Conservation (phyloP, 2,329 filamentous ascomycete genomes). For the Talaromyces piceae region DNA sequence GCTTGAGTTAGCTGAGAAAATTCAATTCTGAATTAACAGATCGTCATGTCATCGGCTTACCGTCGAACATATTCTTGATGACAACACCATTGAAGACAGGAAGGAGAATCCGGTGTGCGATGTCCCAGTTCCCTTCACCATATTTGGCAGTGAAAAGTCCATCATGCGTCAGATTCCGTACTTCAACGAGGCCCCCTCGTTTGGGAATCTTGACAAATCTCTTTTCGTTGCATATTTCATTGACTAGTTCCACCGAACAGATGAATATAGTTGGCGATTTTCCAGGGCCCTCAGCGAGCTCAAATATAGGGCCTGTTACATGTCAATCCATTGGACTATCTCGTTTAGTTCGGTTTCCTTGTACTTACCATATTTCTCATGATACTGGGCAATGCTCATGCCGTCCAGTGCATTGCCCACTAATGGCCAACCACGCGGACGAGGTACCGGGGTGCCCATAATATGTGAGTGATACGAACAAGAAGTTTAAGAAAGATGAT, state of each 20-base stretch:
- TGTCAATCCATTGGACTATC: background rate
- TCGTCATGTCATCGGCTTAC: too few relatives aligned
- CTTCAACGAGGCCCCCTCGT: conserved; percentile 26
- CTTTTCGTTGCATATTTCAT: background rate
- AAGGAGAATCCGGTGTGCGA: background rate
- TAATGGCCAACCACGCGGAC: background rate
- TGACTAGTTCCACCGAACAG: background rate
- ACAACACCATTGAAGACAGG: background rate
- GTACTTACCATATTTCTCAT: background rate
- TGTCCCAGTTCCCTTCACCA: background rate
- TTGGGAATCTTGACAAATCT: background rate
- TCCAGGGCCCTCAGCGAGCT: background rate
- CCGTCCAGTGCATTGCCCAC: background rate
- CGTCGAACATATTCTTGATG: background rate
- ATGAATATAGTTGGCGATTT: background rate
- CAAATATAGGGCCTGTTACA: background rate
- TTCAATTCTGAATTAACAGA: background rate
- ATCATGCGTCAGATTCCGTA: conserved; percentile 56
- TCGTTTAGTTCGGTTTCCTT: background rate
- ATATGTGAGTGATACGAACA: background rate
- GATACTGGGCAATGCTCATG: background rate
- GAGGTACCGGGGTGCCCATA: background rate
- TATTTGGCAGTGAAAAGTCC: conserved; percentile 54
- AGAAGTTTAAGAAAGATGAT: background rate
- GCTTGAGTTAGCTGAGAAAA: background rate